These are phyloP conservation scores for Boletus semigastroideus DNA, from an alignment of 1,284 basidiomycete genomes.

Conservation along the genomic window DNA sequence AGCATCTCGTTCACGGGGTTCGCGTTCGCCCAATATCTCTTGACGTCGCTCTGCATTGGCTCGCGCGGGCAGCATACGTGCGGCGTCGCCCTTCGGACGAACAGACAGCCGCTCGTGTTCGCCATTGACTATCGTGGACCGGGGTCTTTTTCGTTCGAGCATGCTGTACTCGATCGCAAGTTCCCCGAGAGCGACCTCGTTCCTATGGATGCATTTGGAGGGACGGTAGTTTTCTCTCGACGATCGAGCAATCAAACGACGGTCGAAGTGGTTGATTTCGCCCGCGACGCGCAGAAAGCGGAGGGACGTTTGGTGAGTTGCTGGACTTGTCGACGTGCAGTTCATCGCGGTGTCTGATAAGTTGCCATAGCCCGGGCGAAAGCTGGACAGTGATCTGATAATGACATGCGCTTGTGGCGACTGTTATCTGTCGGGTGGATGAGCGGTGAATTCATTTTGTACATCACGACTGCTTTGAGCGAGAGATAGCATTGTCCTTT, in stretches of 20 bases:
- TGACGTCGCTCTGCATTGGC: conserved; percentile 3
- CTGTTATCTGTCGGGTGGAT: neutral
- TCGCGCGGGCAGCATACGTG: neutral
- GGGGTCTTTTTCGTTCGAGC: neutral
- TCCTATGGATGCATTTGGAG: neutral
- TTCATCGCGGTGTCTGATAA: neutral
- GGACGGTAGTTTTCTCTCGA: conserved; percentile 1
- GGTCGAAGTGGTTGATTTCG: conserved; percentile 3
- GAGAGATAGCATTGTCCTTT: too few relatives aligned
- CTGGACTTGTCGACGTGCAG: neutral
- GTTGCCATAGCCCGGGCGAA: neutral
- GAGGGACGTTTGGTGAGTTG: neutral
- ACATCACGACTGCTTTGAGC: too few relatives aligned
- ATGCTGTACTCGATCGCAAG: neutral
- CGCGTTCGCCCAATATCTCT: neutral
- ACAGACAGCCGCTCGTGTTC: conserved; percentile 1
- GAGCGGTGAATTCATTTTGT: neutral
- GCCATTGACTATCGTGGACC: conserved; percentile 1
- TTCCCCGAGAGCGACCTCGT: conserved; percentile 2
- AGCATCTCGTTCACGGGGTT: neutral
- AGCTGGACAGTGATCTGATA: neutral
- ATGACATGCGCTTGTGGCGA: neutral
- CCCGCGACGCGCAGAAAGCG: neutral
- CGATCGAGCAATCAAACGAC: neutral
- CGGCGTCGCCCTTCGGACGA: neutral